These are phyloP conservation scores for Aethionema arabicum DNA, from an alignment of 345 rosid genomes.

Conservation along the genomic window DNA sequence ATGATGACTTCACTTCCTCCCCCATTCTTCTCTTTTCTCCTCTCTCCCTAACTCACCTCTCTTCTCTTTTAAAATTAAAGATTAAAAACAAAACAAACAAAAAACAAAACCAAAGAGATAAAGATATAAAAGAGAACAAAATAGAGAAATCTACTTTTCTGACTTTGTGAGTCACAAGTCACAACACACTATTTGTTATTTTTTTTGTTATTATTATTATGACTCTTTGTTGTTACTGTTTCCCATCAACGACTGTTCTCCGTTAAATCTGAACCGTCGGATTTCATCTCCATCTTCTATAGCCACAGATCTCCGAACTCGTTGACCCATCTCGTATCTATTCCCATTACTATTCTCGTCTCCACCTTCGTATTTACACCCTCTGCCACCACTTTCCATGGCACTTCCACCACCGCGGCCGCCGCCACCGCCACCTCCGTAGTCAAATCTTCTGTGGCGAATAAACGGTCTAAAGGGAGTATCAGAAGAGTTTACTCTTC, in stretches of 20 bases:
- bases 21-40: constrained; percentile 1
- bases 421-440: constrained; percentile 29
- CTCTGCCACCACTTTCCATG: not conserved
- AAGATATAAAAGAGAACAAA: not conserved
- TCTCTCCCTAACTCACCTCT: not conserved
- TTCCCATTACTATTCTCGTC: constrained; percentile 38
- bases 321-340: constrained; percentile 37
- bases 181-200: not conserved
- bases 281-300: constrained; percentile 3
- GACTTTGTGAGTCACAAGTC: too few species aligned
- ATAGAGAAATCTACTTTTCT: too few species aligned
- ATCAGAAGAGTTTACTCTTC: constrained; percentile 31
- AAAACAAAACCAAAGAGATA: not conserved
- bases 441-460: constrained; percentile 34
- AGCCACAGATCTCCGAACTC: constrained; percentile 32
- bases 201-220: constrained; percentile 4
- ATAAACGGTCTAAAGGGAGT: constrained; percentile 29
- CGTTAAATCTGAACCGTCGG: constrained; percentile 7
- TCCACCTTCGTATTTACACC: constrained; percentile 30
- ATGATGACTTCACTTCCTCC: not conserved
- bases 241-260: not conserved
- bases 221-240: constrained; percentile 14
- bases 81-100: constrained; percentile 4
- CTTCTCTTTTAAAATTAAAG: constrained; percentile 7
- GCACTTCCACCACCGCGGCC: not conserved